Evolutionary conservation across 2,329 filamentous ascomycete species (phyloP), one percentile per base, ranked within the genome.

Genomic region (Falciphora oryzae): DNA sequence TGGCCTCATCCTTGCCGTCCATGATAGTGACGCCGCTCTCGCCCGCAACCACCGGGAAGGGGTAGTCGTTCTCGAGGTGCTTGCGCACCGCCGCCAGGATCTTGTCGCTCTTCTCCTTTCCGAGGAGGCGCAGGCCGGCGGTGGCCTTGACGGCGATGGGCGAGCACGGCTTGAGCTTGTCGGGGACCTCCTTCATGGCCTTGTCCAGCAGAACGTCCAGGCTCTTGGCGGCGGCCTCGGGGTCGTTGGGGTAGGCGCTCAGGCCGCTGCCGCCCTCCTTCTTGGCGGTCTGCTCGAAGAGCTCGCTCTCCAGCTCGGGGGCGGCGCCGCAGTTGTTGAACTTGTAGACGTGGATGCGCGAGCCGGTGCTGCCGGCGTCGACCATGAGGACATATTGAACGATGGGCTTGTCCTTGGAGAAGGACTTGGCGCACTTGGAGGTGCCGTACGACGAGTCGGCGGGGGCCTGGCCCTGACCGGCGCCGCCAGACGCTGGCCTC

Each of bases 331-430:
- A 99, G 81, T 98, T 98, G 83, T 98, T 98, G 86, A 98, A 99
- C 75, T 93, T 91, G 84, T 97, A 99, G 66, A 98, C 93, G 80
- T 99, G 96, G 75, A 99, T 97, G 71, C 95, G 90, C 66, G 95
- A 98, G 67, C 95, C 95, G 64, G 95, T 98, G 81, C 93, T 98
- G 71, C 95, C 95, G 61, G 95, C 95, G 78, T 99, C 95, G 73
- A 99, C 92, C 95, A 99, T 99, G 73, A 98, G 85, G 67, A 95
- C 96, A 80, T 98, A 99, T 75, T 99, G 95, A 67, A 97, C 89
- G 69, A 99, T 86, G 62, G 95, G 94, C 80, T 97, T 98, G 69
- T 92, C 89, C 73, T 90, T 88, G 71, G 92, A 92, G 79, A 85
- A 89, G 57, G 95, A 92, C 74, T 89, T 91, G 66, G 88, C 87